Base-by-base conservation (phyloP, 345 rosid genomes). In the Dimocarpus longan region DNA sequence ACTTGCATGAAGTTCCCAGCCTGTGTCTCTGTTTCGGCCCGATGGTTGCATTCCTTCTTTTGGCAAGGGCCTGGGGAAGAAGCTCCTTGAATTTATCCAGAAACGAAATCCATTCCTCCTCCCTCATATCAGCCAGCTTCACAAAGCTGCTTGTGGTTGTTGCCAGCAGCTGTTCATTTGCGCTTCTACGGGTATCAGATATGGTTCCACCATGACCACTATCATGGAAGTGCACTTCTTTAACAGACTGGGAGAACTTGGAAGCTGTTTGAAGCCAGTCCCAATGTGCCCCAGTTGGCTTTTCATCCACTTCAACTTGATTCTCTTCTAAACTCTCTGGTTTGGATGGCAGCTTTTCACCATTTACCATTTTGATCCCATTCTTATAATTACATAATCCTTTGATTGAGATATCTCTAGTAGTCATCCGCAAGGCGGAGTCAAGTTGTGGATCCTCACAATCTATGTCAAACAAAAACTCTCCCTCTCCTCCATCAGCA, bases 1-100 rank as follows among this genome's bases (percentile, higher is more conserved):
- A 90, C 90, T 86, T 86, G 88, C 94, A 90, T 7, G 94, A 89
- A 5, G 91, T 90, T 32, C 94, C 92, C 60, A 90, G 87, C 85
- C 91, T 84, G 84, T 81, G 94, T 63, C 87, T 81, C 83, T 83
- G 88, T 68, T 78, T 86, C 79, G 82, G 86, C 78, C 89, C 84
- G 26, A 81, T 26, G 37, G 89, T 84, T 62, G 74, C 69, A 1
- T 82, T 80, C 76, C 82, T 82, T 15, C 90, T 86, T 44, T 84
- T 76, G 10, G 73, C 80, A 62, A 89, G 86, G 57, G 89, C 90
- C 9, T 89, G 90, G 60, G 70, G 37, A 50, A 90, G 89, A 54
- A 90, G 89, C 80, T 85, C 94, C 75, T 84, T 81, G 37, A 90
- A 85, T 81, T 75, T 87, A 50, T 86, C 91, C 79, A 89, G 64